Percentiles rank a stretch among this genome's conserved stretches.
Evolutionary conservation across 495 filamentous ascomycete species (phyloP).

Genomic region (Talaromyces ruber): DNA sequence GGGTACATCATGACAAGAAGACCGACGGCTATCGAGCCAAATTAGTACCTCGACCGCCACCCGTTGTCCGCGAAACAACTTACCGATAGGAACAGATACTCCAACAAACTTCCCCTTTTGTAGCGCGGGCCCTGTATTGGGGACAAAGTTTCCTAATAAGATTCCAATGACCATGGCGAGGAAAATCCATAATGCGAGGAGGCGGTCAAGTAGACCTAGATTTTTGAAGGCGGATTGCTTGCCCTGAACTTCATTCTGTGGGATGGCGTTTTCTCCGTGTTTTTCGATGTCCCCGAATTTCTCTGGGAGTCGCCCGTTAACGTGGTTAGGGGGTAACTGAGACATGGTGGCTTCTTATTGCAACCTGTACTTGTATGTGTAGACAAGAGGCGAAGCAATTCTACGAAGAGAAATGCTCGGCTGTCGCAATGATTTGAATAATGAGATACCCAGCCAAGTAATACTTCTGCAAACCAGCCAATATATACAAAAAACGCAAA

Average conservation of each 20-base stretch:
- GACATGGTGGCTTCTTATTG: background rate
- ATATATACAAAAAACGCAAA: background rate
- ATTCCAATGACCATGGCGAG: constrained; percentile 77
- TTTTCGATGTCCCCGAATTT: constrained; percentile 4
- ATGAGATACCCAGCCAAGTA: background rate
- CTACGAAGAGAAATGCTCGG: background rate
- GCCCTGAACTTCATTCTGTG: background rate
- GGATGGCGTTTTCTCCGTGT: background rate
- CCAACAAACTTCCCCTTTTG: constrained; percentile 64
- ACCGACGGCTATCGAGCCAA: constrained; percentile 51
- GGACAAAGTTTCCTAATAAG: constrained; percentile 71
- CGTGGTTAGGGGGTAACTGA: background rate
- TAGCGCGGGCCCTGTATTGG: constrained; percentile 48
- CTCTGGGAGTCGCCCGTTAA: background rate
- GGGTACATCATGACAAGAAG: constrained; percentile 94
- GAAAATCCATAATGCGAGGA: constrained; percentile 79
- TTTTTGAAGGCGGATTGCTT: constrained; percentile 36
- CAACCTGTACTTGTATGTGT: background rate
- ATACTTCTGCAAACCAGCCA: too few relatives aligned
- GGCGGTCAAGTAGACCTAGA: constrained; percentile 63
- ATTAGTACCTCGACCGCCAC: background rate
- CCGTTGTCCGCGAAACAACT: constrained; percentile 12
- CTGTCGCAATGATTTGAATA: background rate
- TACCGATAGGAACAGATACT: constrained; percentile 73
- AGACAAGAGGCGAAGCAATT: background rate